Evolutionary conservation across 345 rosid species (phyloP).

Genomic region (Aethionema arabicum): DNA sequence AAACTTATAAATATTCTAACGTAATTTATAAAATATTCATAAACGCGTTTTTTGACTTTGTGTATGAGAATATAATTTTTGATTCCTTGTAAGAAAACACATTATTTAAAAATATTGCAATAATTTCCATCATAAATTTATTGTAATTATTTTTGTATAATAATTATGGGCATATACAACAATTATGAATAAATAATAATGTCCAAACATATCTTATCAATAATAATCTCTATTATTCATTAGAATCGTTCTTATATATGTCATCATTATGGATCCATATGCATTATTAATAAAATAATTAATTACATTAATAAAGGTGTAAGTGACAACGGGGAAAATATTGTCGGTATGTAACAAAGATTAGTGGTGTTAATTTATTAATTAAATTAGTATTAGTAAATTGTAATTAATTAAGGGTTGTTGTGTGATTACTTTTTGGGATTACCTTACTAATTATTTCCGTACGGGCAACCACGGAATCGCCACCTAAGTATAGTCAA

Average conservation of each 20-base stretch:
- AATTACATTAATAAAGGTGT: neutral
- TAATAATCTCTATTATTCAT: constrained; percentile 17
- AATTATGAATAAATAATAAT: neutral
- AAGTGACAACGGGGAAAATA: constrained; percentile 30
- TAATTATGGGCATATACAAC: neutral
- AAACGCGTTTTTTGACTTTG: no score
- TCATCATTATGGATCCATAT: constrained; percentile 25
- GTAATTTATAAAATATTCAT: no score
- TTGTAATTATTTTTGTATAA: neutral
- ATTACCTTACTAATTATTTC: constrained; percentile 30
- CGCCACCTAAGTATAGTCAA: constrained; percentile 24
- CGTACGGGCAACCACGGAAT: constrained; percentile 38
- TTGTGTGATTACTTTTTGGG: constrained; percentile 31
- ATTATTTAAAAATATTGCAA: no score
- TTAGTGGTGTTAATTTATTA: no score
- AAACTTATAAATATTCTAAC: no score
- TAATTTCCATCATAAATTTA: no score
- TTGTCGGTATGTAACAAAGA: constrained; percentile 22
- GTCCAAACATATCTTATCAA: constrained; percentile 21
- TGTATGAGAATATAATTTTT: no score
- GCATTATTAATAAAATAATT: constrained; percentile 14
- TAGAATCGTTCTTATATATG: constrained; percentile 19
- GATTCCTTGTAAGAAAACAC: no score
- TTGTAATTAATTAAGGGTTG: constrained; percentile 23
- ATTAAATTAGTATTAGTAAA: constrained; percentile 1